phyloP scores from a whole-genome alignment of 177 flowering plant species.

The Vitis hybrid region DNA sequence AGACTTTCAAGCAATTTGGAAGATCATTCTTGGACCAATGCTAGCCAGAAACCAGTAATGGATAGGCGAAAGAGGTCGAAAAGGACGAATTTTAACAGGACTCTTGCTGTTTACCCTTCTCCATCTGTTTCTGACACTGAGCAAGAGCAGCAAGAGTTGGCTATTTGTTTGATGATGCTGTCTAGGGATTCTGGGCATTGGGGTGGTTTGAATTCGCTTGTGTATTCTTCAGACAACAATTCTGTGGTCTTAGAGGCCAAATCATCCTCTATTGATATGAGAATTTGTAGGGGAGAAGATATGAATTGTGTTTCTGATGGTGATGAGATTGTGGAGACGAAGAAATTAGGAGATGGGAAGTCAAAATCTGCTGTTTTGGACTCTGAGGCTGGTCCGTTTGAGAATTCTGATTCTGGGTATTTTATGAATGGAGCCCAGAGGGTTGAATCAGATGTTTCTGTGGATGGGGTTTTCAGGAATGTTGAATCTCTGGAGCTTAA shows the following conservation, averaged over 20 bases:
- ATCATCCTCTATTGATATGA: conserved; percentile 40
- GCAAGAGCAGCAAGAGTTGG: conserved; percentile 70
- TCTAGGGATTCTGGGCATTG: conserved; percentile 57
- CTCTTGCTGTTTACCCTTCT: conserved; percentile 19
- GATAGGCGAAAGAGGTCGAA: conserved; percentile 53
- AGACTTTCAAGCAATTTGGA: conserved; percentile 15
- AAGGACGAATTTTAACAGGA: conserved; percentile 37
- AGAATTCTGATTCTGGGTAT: conserved; percentile 39
- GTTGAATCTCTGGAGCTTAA: conserved; percentile 26
- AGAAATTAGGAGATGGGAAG: conserved; percentile 26
- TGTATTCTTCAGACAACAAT: conserved; percentile 62
- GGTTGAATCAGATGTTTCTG: conserved; percentile 38
- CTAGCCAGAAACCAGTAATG: conserved; percentile 27
- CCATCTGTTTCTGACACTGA: conserved; percentile 53
- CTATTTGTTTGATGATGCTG: conserved; percentile 75
- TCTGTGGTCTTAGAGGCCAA: conserved; percentile 59
- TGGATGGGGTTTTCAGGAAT: conserved; percentile 34
- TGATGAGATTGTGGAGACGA: conserved; percentile 23
- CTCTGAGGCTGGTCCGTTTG: conserved; percentile 22
- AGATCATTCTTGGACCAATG: conserved; percentile 30
- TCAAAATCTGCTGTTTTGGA: conserved; percentile 14
- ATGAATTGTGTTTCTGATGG: conserved; percentile 14
- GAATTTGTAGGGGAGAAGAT: conserved; percentile 16
- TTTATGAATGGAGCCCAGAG: conserved; percentile 25
- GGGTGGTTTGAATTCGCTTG: conserved; percentile 39